These are phyloP conservation scores for Elsinoe ampelina DNA, from an alignment of 2,329 filamentous ascomycete genomes.

Conservation along the genomic window DNA sequence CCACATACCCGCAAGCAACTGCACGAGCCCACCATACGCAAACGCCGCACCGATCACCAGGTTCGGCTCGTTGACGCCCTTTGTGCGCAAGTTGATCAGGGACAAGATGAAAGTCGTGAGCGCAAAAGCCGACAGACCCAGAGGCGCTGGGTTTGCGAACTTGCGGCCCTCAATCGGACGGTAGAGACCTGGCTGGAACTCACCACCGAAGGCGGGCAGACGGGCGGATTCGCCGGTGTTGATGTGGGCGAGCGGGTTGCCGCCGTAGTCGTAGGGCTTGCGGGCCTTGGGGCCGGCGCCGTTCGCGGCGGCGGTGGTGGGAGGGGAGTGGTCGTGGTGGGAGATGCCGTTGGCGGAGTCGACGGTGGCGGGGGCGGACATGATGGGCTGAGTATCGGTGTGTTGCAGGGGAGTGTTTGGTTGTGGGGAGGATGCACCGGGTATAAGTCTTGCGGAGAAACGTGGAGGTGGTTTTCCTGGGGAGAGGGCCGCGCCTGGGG, in stretches of 20 bases:
- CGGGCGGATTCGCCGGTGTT: constrained; percentile 41
- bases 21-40: constrained; percentile 42
- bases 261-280: constrained; percentile 41
- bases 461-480: background rate
- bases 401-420: constrained; percentile 30
- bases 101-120: constrained; percentile 54
- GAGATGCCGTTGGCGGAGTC: constrained; percentile 22
- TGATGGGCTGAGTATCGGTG: constrained; percentile 17
- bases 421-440: background rate
- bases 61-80: constrained; percentile 34
- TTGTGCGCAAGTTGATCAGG: constrained; percentile 40
- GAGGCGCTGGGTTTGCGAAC: constrained; percentile 51
- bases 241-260: constrained; percentile 43
- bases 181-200: constrained; percentile 45
- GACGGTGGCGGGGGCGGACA: constrained; percentile 29
- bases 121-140: constrained; percentile 56
- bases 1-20: constrained; percentile 47
- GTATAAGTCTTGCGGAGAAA: background rate
- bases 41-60: constrained; percentile 41
- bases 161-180: constrained; percentile 31
- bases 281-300: constrained; percentile 28
- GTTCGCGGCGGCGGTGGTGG: constrained; percentile 14
- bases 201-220: constrained; percentile 42
- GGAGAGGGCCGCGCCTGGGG: background rate
- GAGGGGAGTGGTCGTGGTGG: constrained; percentile 31